These are phyloP conservation scores for Cucurbitaria berberidis DNA, from an alignment of 2,329 filamentous ascomycete genomes.

Conservation along the genomic window DNA sequence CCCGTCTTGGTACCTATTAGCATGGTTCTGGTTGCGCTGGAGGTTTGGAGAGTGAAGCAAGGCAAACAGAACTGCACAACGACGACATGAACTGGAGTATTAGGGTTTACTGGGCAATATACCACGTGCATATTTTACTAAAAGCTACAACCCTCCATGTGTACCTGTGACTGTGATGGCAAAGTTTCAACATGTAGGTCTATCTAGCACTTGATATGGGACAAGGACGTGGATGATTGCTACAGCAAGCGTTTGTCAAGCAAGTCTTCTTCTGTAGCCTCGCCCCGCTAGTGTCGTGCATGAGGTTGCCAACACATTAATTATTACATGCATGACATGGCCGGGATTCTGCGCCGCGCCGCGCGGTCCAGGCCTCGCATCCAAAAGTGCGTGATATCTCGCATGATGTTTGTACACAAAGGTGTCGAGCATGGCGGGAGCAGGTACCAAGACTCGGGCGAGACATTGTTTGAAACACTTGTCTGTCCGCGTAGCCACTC, in stretches of 20 bases:
- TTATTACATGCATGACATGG: slow-evolving; percentile 12
- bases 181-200: too few relatives aligned
- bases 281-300: not conserved
- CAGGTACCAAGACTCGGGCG: not conserved
- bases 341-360: slow-evolving; percentile 4
- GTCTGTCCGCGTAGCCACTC: too few relatives aligned
- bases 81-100: slow-evolving; percentile 17
- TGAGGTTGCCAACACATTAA: slow-evolving; percentile 8
- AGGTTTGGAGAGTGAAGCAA: slow-evolving; percentile 1
- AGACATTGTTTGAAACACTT: not conserved
- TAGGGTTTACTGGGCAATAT: slow-evolving; percentile 21
- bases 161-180: too few relatives aligned
- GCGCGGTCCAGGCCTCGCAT: too few relatives aligned
- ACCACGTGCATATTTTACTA: slow-evolving; percentile 24
- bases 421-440: too few relatives aligned
- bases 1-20: slow-evolving; percentile 10
- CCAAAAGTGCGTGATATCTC: too few relatives aligned
- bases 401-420: too few relatives aligned
- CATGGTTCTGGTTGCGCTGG: slow-evolving; percentile 1
- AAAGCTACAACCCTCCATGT: not conserved
- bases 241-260: too few relatives aligned
- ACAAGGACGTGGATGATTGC: too few relatives aligned
- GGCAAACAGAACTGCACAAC: slow-evolving; percentile 1
- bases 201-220: too few relatives aligned
- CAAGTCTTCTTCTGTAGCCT: not conserved